phyloP scores from a whole-genome alignment of 139 green algal species.

The Desmodesmus armatus region DNA sequence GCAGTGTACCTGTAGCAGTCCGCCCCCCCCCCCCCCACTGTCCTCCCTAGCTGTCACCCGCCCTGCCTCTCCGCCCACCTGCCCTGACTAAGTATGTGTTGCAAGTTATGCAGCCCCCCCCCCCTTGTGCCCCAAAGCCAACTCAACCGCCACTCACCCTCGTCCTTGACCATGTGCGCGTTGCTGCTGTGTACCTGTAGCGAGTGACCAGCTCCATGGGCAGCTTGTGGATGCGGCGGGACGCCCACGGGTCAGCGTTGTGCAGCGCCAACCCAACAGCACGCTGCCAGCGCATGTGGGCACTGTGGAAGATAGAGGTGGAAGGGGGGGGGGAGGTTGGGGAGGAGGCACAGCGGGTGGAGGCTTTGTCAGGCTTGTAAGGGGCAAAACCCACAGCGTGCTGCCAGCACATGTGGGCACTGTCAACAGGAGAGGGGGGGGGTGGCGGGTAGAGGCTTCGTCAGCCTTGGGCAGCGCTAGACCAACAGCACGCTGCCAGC shows the following conservation, averaged over 20 bases:
- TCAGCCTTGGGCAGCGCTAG: too few relatives aligned
- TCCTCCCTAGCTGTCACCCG: not conserved
- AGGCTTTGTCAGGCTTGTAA: too few relatives aligned
- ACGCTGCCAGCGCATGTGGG: not conserved
- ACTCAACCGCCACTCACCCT: constrained; percentile 17
- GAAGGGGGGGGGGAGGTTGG: too few relatives aligned
- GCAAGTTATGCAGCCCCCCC: not conserved
- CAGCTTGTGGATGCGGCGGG: constrained; percentile 51
- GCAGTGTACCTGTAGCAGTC: not conserved
- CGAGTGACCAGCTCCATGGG: constrained; percentile 53
- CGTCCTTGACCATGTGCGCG: constrained; percentile 50
- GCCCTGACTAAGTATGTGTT: not conserved
- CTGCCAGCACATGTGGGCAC: too few relatives aligned
- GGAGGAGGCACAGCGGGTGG: too few relatives aligned
- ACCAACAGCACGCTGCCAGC: too few relatives aligned
- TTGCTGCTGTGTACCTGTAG: constrained; percentile 51
- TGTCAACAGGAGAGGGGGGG: constrained; percentile 60
- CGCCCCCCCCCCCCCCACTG: too few relatives aligned
- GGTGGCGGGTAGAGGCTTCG: too few relatives aligned
- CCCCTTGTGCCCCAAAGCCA: not conserved
- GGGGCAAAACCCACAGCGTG: too few relatives aligned
- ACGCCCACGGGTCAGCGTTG: constrained; percentile 50
- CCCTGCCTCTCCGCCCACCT: not conserved
- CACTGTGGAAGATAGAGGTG: not conserved
- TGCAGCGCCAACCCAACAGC: not conserved